Evolutionary conservation across 2,329 filamentous ascomycete species (phyloP).

Genomic region (Calonectria pteridis): DNA sequence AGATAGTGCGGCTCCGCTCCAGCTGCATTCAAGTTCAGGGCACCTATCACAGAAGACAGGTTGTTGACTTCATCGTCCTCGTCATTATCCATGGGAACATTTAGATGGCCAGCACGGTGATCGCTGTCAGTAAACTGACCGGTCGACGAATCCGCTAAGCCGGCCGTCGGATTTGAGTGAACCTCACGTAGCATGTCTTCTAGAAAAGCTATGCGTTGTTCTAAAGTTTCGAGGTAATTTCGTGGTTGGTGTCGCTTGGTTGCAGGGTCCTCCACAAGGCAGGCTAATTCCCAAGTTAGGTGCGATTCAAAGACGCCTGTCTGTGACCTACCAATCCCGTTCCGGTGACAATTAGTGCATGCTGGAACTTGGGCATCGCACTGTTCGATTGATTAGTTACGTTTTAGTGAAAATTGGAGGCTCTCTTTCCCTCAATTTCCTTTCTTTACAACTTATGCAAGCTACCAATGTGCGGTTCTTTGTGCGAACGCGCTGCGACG

Average conservation of each 20-base stretch:
- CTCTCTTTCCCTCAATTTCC: neutral
- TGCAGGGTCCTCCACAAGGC: neutral
- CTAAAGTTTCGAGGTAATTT: conserved; percentile 1
- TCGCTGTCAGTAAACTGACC: neutral
- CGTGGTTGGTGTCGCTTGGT: conserved; percentile 5
- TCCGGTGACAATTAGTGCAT: conserved; percentile 3
- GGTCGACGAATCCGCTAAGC: neutral
- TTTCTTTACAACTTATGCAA: conserved; percentile 8
- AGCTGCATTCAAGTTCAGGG: conserved; percentile 33
- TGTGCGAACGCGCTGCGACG: neutral
- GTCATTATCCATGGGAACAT: neutral
- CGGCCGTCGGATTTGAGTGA: neutral
- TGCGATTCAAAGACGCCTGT: neutral
- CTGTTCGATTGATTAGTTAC: neutral
- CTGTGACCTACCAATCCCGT: neutral
- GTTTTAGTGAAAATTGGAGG: neutral
- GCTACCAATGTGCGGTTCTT: neutral
- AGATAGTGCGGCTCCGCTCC: conserved; percentile 45
- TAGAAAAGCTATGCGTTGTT: neutral
- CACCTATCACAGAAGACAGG: conserved; percentile 24
- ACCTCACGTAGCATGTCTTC: conserved; percentile 3
- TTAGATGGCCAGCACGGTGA: neutral
- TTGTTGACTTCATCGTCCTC: neutral
- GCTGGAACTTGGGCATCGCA: conserved; percentile 5
- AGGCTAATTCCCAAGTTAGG: neutral